A percentile compares a stretch with the other conserved stretches of the same genome.
Evolutionary conservation across 1,139 yeast species (phyloP).

Genomic region (Hemisphaericaspora lyxosophila): DNA sequence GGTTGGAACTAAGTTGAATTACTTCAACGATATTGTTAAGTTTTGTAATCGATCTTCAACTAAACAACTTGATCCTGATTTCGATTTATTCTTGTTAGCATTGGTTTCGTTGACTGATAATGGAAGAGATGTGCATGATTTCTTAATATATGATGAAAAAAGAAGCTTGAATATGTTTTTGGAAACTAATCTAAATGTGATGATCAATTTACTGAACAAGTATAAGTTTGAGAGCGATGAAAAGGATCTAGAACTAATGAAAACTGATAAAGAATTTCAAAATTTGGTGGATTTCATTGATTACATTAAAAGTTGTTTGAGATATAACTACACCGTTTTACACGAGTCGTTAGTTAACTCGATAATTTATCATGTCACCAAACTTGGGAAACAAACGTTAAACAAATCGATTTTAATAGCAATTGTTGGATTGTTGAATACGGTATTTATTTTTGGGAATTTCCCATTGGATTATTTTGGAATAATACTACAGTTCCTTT

Average conservation of each 20-base stretch:
- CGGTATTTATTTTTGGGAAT: constrained; percentile 47
- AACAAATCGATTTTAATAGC: constrained; percentile 38
- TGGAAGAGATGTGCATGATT: constrained; percentile 62
- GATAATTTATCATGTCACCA: constrained; percentile 35
- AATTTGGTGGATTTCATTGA: constrained; percentile 28
- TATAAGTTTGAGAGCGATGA: constrained; percentile 10
- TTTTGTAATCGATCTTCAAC: constrained; percentile 30
- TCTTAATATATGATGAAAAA: constrained; percentile 46
- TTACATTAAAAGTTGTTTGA: constrained; percentile 46
- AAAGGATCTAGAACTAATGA: constrained; percentile 7
- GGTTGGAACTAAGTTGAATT: constrained; percentile 48
- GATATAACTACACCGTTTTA: constrained; percentile 47
- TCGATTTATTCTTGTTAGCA: constrained; percentile 55
- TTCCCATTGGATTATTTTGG: constrained; percentile 44
- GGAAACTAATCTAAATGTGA: constrained; percentile 13
- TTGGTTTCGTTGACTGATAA: constrained; percentile 54
- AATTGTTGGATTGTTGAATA: constrained; percentile 46
- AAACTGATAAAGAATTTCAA: constrained; percentile 14
- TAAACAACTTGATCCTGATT: constrained; percentile 45
- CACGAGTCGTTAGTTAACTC: constrained; percentile 38
- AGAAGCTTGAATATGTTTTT: constrained; percentile 39
- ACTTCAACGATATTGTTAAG: constrained; percentile 59
- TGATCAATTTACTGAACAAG: constrained; percentile 14
- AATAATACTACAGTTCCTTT: constrained; percentile 45
- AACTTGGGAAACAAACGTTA: constrained; percentile 45